These are phyloP conservation scores for Citrus cavaleriei DNA, from an alignment of 345 rosid genomes.

Conservation along the genomic window DNA sequence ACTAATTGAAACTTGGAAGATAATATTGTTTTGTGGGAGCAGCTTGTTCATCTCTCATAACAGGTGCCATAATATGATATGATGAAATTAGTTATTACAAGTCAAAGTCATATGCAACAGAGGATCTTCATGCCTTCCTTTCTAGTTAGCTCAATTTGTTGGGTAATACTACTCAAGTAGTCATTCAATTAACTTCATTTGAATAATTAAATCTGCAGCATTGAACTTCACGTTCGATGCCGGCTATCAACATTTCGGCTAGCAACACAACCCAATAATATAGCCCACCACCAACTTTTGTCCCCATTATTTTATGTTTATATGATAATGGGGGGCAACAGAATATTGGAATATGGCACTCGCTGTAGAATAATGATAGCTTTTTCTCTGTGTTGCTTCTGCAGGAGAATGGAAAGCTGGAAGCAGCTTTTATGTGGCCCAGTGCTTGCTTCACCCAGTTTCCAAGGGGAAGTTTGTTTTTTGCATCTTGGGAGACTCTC, in stretches of 20 bases:
- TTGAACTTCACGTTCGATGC: too few relatives aligned
- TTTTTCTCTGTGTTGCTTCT: background rate
- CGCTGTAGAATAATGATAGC: background rate
- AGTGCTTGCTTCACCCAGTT: background rate
- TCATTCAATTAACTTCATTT: too few relatives aligned
- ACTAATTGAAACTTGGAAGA: too few relatives aligned
- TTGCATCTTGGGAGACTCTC: background rate
- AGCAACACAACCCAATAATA: background rate
- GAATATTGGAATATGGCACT: background rate
- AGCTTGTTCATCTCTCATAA: too few relatives aligned
- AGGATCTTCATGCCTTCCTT: too few relatives aligned
- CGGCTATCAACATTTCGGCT: background rate
- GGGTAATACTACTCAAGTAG: too few relatives aligned
- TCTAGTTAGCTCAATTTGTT: too few relatives aligned
- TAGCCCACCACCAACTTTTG: background rate
- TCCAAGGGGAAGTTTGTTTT: background rate
- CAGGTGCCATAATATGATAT: too few relatives aligned
- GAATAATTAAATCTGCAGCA: too few relatives aligned
- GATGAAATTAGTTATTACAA: too few relatives aligned
- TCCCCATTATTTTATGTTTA: background rate
- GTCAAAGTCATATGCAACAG: too few relatives aligned
- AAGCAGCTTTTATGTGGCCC: background rate
- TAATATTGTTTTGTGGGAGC: too few relatives aligned
- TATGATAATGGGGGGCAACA: background rate
- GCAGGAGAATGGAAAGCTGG: background rate